Base-by-base conservation (phyloP, 164 flowering plant genomes). In the Liquidambar formosana region DNA sequence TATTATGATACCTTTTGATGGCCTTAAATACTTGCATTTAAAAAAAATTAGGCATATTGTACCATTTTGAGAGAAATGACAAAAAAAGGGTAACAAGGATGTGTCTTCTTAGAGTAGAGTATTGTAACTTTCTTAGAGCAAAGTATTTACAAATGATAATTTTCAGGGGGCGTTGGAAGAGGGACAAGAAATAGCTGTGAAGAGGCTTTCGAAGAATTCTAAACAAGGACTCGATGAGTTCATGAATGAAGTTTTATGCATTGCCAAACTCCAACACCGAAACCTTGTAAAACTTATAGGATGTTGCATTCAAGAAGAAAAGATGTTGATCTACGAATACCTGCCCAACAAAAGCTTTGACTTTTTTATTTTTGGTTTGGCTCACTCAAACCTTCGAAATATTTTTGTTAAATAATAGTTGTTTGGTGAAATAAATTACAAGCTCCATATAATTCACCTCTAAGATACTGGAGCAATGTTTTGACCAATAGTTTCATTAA, bases 271-370 rank as follows among this genome's bases (percentile, higher is more conserved):
- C n/a, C 68, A 65, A 26, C 68, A 65, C 27, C 68, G 68, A 10
- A 65, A 65, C 23, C 68, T 65, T 10, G 68, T 65, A 15, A 65
- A 53, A 41, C 60, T 65, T 28, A 10, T 65, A 19, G 68, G 68
- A 28, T 65, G 68, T 22, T 65, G 68, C 68, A 65, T 65, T 27
- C 25, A 65, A 18, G 60, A 23, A 9, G 60, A 53, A n/a, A 65
- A 56, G 60, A 65, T 65, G 68, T 46, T 65, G 26, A 56, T 65
- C 60, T 65, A 65, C 16, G 68, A 65, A n/a, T 65, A 51, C 48
- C 52, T 65, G 68, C 48, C 68, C 19, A 65, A 65, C 48, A 65
- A 53, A 38, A 65, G 68, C 60, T 65, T 65, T 60, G 68, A 65
- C 59, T 33, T 33, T 6, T 65, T 65, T 46, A 65, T 65, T 13